Base-by-base conservation (phyloP, 2,329 filamentous ascomycete species). In the Talaromyces sp. region DNA sequence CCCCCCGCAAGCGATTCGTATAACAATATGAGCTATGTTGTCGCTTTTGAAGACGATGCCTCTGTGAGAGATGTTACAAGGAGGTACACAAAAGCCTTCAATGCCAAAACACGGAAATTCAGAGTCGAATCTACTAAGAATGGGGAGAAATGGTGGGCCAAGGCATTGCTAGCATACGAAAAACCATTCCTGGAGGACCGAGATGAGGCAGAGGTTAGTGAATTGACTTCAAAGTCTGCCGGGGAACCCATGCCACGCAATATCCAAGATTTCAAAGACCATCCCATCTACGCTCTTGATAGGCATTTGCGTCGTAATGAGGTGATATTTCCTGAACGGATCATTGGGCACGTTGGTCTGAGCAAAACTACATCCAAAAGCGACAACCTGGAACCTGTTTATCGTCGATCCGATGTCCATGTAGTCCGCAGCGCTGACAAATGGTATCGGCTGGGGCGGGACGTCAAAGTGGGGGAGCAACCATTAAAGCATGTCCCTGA, bases 381-480 rank as follows among this genome's bases (percentile, higher is more conserved):
- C 65, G 76, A 79, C 39, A 65, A 77, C 0, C 75, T 93, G 56
- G 92, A 96, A 69, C 83, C 84, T 47, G 87, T 99, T 0, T 99
- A 90, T 68, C 85, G 92, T 20, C 83, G 94, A 3, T 81, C 80
- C 43, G 90, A 97, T 67, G 90, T 99, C 0, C 86, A 90, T 47
- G 66, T 85, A 4, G 91, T 91, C 1, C 84, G 86, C 56, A 95
- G 86, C 56, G 86, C 85, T 3, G 91, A 96, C 61, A 91, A 89
- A 58, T 99, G 94, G 95, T 97, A 94, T 70, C 86, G 92, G 2
- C 75, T 93, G 54, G 94, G 94, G 0, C 82, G 91, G 22, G 87
- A 91, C 58, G 84, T 99, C 7, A 90, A 85, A 60, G 75, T 84
- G 0, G 85, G 88, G 13, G 90, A 96, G 69, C 87, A 94, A 51